Evolutionary conservation across 331 rosid genomes (phyloP).

Genomic region (Saraca asoca): DNA sequence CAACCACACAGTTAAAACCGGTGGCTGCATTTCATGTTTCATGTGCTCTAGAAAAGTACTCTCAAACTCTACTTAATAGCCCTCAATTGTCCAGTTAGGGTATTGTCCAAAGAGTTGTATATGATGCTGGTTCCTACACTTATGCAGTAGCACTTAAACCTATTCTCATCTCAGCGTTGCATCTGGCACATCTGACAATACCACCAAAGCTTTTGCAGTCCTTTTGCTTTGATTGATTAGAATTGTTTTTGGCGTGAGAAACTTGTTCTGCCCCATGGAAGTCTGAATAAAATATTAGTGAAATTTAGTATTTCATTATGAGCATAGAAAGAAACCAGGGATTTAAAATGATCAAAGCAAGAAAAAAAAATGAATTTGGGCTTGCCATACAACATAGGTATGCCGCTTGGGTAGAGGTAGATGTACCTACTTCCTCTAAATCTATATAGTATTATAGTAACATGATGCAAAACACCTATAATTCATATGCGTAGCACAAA

Average conservation of each 20-base stretch:
- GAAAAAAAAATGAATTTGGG: no score
- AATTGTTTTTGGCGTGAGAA: slow-evolving; percentile 84
- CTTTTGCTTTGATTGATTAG: slow-evolving; percentile 89
- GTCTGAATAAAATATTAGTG: slow-evolving; percentile 14
- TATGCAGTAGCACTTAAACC: slow-evolving; percentile 92
- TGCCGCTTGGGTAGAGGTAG: no score
- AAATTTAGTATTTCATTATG: background rate
- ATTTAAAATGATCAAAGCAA: background rate
- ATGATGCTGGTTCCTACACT: slow-evolving; percentile 89
- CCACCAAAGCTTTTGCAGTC: slow-evolving; percentile 93
- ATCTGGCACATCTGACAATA: slow-evolving; percentile 98
- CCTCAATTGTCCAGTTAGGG: slow-evolving; percentile 63
- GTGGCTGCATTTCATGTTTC: slow-evolving; percentile 88
- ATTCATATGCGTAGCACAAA: no score
- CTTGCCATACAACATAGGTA: no score
- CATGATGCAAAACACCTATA: no score
- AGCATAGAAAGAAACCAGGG: background rate
- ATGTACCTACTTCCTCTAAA: no score
- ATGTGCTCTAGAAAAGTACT: slow-evolving; percentile 69
- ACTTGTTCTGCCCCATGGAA: slow-evolving; percentile 85
- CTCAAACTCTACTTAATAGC: slow-evolving; percentile 85
- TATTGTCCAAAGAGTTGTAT: slow-evolving; percentile 87
- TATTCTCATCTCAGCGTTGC: slow-evolving; percentile 94
- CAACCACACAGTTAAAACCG: slow-evolving; percentile 79
- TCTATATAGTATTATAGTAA: no score